These are phyloP conservation scores for Oryza brachyantha DNA, from an alignment of 176 grass and related monocot genomes.

Conservation along the genomic window DNA sequence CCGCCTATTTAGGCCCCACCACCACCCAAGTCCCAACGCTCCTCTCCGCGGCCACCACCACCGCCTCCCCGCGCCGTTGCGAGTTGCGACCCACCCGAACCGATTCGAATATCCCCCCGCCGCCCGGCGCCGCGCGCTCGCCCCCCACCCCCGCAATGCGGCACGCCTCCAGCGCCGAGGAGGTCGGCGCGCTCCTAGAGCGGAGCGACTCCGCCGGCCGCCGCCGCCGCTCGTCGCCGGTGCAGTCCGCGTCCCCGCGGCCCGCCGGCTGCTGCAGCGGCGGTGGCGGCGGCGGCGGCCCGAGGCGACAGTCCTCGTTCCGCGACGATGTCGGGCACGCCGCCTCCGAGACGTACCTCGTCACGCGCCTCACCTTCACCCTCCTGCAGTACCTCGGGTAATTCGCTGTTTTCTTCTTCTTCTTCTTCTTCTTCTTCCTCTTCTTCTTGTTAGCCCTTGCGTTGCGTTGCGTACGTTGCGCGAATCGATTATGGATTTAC, in stretches of 20 bases:
- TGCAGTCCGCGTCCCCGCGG: constrained; percentile 30
- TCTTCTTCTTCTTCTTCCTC: too few relatives aligned
- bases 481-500: neutral
- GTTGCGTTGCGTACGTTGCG: neutral
- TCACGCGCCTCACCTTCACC: constrained; percentile 69
- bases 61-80: neutral
- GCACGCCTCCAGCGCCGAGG: constrained; percentile 31
- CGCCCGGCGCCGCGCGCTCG: neutral
- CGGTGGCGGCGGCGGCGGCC: neutral
- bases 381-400: constrained; percentile 94
- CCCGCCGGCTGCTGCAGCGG: neutral
- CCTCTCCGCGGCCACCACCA: neutral
- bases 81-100: neutral
- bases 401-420: neutral
- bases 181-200: constrained; percentile 34
- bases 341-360: constrained; percentile 86
- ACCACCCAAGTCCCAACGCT: neutral
- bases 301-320: constrained; percentile 53
- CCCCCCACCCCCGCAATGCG: constrained; percentile 37
- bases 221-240: constrained; percentile 33
- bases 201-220: constrained; percentile 45
- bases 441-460: neutral
- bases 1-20: constrained; percentile 35
- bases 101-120: constrained; percentile 24
- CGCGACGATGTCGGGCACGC: constrained; percentile 60